Conservation (phyloP, 805 yeast genomes). For the Isabelozyma pseudorhagii region DNA sequence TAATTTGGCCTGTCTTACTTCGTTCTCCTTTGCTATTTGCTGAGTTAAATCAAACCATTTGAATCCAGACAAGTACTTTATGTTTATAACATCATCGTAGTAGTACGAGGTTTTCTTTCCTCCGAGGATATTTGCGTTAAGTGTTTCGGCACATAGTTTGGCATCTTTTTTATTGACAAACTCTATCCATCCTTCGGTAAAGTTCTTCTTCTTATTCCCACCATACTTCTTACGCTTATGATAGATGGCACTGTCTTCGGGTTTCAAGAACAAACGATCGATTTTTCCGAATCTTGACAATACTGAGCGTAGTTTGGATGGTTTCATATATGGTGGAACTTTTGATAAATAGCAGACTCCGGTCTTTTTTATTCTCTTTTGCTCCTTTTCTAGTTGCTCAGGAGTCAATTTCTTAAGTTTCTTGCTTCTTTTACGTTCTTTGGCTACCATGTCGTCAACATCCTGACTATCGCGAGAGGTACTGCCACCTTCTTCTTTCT, state of each 20-base stretch:
- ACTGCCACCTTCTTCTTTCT: conserved; percentile 1
- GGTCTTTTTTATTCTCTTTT: conserved; percentile 59
- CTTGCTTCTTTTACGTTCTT: conserved; percentile 9
- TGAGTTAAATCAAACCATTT: conserved; percentile 95
- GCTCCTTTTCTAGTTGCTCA: conserved; percentile 51
- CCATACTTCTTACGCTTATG: conserved; percentile 75
- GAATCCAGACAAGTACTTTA: conserved; percentile 85
- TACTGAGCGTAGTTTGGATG: conserved; percentile 81
- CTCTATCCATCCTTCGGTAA: conserved; percentile 97
- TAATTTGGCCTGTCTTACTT: conserved; percentile 80
- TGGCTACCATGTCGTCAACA: conserved; percentile 4
- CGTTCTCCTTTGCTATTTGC: conserved; percentile 88
- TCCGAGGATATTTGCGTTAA: conserved; percentile 87
- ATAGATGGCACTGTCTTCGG: conserved; percentile 69
- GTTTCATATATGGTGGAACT: conserved; percentile 97
- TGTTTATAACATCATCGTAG: conserved; percentile 90
- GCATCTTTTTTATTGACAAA: conserved; percentile 82
- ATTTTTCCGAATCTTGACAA: conserved; percentile 79
- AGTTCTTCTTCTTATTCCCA: conserved; percentile 86
- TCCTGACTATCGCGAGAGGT: conserved; percentile 3
- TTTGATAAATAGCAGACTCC: conserved; percentile 93
- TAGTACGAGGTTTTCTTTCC: conserved; percentile 90
- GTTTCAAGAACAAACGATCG: conserved; percentile 83
- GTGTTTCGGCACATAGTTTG: conserved; percentile 77
- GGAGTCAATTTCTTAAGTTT: conserved; percentile 57